These are phyloP conservation scores for Aspergillus pseudoviridinutans DNA, from an alignment of 2,329 filamentous ascomycete genomes.

Conservation along the genomic window DNA sequence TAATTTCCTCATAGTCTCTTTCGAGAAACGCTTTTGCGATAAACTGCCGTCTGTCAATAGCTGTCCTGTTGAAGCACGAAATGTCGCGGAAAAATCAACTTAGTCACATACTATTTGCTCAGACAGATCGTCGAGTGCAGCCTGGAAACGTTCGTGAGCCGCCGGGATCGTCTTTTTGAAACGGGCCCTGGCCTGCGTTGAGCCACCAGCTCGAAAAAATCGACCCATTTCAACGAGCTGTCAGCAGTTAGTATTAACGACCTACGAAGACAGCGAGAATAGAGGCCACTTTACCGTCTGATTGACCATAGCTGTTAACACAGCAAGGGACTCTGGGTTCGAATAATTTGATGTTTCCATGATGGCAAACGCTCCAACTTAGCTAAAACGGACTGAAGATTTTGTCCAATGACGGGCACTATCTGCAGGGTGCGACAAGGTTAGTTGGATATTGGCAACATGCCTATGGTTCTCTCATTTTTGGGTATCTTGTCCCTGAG, in stretches of 20 bases:
- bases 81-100: background rate
- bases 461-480: background rate
- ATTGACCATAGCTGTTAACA: slow-evolving; percentile 34
- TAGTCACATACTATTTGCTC: slow-evolving; percentile 39
- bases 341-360: slow-evolving; percentile 22
- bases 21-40: slow-evolving; percentile 43
- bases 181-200: slow-evolving; percentile 30
- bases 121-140: slow-evolving; percentile 37
- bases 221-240: slow-evolving; percentile 42
- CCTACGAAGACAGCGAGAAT: background rate
- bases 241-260: slow-evolving; percentile 14
- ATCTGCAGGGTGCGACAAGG: background rate
- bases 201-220: slow-evolving; percentile 36
- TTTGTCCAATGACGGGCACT: background rate
- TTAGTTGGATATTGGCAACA: background rate
- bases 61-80: background rate
- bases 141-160: slow-evolving; percentile 38
- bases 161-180: slow-evolving; percentile 36
- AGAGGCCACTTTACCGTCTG: slow-evolving; percentile 28
- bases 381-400: background rate
- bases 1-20: slow-evolving; percentile 37
- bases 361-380: background rate
- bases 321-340: slow-evolving; percentile 34
- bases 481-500: background rate
- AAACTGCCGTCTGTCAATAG: slow-evolving; percentile 27